Evolutionary conservation across 441 rosid genomes (phyloP), one percentile per base, ranked within the genome.

Genomic region (Melastoma candidum): DNA sequence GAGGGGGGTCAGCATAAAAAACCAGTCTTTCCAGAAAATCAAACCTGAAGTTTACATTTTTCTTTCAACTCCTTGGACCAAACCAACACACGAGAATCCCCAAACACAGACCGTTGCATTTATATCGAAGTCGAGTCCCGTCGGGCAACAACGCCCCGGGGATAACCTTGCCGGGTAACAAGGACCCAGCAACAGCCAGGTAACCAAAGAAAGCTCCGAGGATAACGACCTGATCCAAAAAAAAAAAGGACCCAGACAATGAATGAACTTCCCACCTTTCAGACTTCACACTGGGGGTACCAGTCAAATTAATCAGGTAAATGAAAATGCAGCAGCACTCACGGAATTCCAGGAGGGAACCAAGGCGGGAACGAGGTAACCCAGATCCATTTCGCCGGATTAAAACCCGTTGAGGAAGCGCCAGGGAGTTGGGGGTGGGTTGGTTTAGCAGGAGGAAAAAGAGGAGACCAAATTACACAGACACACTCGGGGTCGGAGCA

Each of bases 281-380:
- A 1, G 2, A 11, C 4, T 32, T 13, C 51, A 46, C 8, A 8
- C 8, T 14, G 59, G 5, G 12, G 8, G 48, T 44, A 32, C 8
- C 41, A 32, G 44, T 36, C n/a, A 51, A 58, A n/a, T 26, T 10
- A 26, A 44, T 11, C n/a, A 36, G 12, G 26, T 12, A 54, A 17
- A 12, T 10, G 3, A 32, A 48, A 3, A 47, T 24, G 47, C 7
- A 48, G 45, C 12, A 46, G 2, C n/a, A 60, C 73, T 79, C 52
- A 90, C 97, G 44, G 95, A 82, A 68, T 72, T 74, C 74, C 53
- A 67, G 1, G 97, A 78, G 11, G 95, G 96, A 64, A 69, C 56
- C n/a, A 78, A 65, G 11, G 81, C 57, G 7, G 44, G 68, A 7
- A 75, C 68, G 71, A 69, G 70, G 57, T 56, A n/a, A 64, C 26